Conservation (phyloP, 106 monocot species). For the Apostasia ramifera region DNA sequence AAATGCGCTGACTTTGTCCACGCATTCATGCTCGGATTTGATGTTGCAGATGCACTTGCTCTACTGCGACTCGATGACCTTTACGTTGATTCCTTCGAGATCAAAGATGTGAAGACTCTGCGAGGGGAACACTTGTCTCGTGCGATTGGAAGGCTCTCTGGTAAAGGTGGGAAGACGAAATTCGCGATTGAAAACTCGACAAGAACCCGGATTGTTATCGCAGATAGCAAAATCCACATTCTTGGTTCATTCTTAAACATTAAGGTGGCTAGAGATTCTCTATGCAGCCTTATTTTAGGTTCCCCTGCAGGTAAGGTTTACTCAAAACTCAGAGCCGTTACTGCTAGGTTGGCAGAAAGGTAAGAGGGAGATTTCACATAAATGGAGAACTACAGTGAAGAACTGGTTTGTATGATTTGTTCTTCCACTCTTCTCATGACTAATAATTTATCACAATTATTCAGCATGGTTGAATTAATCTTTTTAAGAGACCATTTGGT, state of each 20-base stretch:
- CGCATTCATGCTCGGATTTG: conserved; percentile 92
- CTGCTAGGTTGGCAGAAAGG: conserved; percentile 71
- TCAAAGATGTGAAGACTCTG: conserved; percentile 88
- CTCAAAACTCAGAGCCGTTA: conserved; percentile 76
- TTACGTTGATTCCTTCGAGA: conserved; percentile 91
- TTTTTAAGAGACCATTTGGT: no score
- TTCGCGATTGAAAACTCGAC: conserved; percentile 91
- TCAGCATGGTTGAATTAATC: no score
- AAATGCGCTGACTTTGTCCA: conserved; percentile 89
- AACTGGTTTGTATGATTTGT: no score
- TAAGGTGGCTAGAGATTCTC: conserved; percentile 64
- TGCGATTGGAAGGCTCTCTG: conserved; percentile 78
- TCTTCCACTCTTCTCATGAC: no score
- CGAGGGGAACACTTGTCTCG: conserved; percentile 79
- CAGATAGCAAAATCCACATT: conserved; percentile 80
- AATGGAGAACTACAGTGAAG: no score
- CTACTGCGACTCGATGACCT: conserved; percentile 85
- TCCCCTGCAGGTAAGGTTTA: conserved; percentile 91
- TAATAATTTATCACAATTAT: no score
- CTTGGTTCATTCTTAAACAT: conserved; percentile 62
- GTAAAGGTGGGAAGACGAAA: conserved; percentile 91
- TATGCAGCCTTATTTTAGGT: conserved; percentile 84
- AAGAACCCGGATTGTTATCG: conserved; percentile 83
- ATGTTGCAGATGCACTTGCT: conserved; percentile 69
- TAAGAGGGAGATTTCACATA: conserved; percentile 11